phyloP scores from a whole-genome alignment of 1,284 basidiomycete genomes.

The Sporisorium exsertum region DNA sequence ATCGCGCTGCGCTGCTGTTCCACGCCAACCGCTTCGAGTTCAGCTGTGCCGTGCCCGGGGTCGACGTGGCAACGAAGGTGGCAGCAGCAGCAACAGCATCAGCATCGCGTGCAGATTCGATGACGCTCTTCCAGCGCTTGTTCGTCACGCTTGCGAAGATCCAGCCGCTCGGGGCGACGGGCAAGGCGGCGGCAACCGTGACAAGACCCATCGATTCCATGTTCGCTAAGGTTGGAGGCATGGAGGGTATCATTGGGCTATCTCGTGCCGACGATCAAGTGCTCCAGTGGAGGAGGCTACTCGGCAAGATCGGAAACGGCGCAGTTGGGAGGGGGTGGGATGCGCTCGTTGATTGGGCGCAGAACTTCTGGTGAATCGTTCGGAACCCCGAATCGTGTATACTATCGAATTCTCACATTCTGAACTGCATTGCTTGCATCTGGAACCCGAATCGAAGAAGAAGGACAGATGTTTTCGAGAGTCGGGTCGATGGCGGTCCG shows the following conservation, averaged over 20 bases:
- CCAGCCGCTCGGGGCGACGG: conserved; percentile 16
- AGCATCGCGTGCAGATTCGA: conserved; percentile 6
- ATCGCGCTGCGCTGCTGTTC: conserved; percentile 61
- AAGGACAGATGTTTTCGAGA: no score
- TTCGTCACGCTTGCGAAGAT: conserved; percentile 18
- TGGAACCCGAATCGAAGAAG: background rate
- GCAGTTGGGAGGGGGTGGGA: conserved; percentile 58
- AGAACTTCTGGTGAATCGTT: conserved; percentile 47
- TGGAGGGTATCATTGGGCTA: conserved; percentile 57
- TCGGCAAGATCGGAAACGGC: conserved; percentile 57
- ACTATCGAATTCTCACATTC: background rate
- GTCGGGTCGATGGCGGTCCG: background rate
- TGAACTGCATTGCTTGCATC: background rate
- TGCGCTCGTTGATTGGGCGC: conserved; percentile 54
- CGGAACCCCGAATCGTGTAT: no score
- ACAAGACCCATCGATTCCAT: conserved; percentile 41
- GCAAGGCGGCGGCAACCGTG: conserved; percentile 24
- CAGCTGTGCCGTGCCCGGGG: conserved; percentile 52
- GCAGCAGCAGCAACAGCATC: background rate
- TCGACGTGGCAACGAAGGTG: conserved; percentile 13
- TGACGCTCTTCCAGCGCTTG: conserved; percentile 20
- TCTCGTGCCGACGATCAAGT: conserved; percentile 56
- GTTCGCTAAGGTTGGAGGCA: conserved; percentile 52
- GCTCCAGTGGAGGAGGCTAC: conserved; percentile 51
- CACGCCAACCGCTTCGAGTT: conserved; percentile 64